A percentile compares a stretch with the other conserved stretches of the same genome.
Conservation (phyloP, 2,329 filamentous ascomycete genomes). For the Penicillium sumatraense region DNA sequence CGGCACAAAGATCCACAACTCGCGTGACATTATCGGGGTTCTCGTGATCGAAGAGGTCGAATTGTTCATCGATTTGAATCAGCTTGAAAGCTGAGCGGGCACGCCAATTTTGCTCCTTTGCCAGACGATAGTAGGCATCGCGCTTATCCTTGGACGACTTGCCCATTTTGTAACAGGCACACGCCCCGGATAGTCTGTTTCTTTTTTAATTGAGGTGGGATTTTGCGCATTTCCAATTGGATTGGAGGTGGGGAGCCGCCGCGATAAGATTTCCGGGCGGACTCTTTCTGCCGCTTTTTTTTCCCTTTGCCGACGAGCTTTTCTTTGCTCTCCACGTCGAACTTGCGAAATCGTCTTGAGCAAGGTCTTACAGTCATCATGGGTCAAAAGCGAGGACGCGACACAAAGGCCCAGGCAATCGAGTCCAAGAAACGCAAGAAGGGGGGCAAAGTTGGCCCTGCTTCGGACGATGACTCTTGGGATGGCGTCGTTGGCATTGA, state of each 20-base stretch:
- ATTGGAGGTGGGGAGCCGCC: conserved; percentile 30
- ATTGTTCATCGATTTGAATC: conserved; percentile 93
- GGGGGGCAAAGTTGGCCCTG: conserved; percentile 20
- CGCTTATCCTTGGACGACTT: conserved; percentile 99
- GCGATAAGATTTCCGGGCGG: conserved; percentile 41
- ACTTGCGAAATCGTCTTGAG: conserved; percentile 1
- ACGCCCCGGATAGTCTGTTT: background rate
- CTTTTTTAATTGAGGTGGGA: conserved; percentile 17
- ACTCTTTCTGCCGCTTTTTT: conserved; percentile 44
- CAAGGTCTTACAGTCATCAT: conserved; percentile 23
- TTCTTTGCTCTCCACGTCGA: conserved; percentile 10
- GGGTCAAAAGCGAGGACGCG: conserved; percentile 43
- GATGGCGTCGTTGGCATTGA: conserved; percentile 48
- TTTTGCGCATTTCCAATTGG: conserved; percentile 25
- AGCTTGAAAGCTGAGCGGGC: conserved; percentile 96
- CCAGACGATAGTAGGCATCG: conserved; percentile 95
- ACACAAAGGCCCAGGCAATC: conserved; percentile 31
- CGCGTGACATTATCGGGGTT: conserved; percentile 74
- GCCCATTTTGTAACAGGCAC: conserved; percentile 64
- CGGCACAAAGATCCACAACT: conserved; percentile 94
- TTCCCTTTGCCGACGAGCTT: conserved; percentile 27
- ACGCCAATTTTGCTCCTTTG: conserved; percentile 98
- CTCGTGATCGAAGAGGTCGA: conserved; percentile 78
- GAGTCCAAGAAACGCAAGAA: conserved; percentile 44
- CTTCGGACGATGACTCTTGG: conserved; percentile 24